phyloP scores from a whole-genome alignment of 345 rosid species.

The Gossypium herbaceum region DNA sequence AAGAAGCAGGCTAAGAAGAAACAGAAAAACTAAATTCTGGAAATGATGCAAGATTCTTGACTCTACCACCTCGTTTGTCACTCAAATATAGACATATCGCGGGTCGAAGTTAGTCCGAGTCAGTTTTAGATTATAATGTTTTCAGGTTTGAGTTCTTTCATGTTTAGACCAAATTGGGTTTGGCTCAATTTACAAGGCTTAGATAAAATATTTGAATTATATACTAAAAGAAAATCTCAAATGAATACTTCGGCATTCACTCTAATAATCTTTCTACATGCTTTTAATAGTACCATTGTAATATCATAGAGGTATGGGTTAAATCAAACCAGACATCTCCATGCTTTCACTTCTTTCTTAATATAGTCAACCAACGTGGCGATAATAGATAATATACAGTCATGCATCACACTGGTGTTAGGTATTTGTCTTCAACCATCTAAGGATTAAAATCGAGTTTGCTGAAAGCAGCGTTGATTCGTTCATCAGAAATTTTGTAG shows the following conservation, averaged over 20 bases:
- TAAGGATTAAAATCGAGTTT: slow-evolving; percentile 59
- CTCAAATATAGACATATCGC: not conserved
- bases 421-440: slow-evolving; percentile 8
- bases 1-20: slow-evolving; percentile 32
- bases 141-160: too few species aligned
- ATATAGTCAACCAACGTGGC: not conserved
- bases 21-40: not conserved
- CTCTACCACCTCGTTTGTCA: not conserved
- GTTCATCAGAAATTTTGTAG: slow-evolving; percentile 39
- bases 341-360: not conserved
- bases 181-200: too few species aligned
- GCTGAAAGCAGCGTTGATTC: slow-evolving; percentile 36
- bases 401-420: not conserved
- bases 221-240: not conserved
- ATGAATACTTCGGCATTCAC: not conserved
- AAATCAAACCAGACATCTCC: not conserved
- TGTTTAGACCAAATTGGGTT: too few species aligned
- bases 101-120: too few species aligned
- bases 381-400: not conserved
- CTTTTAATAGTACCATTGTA: not conserved
- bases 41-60: too few species aligned
- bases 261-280: not conserved
- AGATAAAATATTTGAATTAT: not conserved
- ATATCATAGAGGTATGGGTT: not conserved
- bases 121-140: too few species aligned